phyloP scores from a whole-genome alignment of 2,329 filamentous ascomycete species.

The Colletotrichum melonis region DNA sequence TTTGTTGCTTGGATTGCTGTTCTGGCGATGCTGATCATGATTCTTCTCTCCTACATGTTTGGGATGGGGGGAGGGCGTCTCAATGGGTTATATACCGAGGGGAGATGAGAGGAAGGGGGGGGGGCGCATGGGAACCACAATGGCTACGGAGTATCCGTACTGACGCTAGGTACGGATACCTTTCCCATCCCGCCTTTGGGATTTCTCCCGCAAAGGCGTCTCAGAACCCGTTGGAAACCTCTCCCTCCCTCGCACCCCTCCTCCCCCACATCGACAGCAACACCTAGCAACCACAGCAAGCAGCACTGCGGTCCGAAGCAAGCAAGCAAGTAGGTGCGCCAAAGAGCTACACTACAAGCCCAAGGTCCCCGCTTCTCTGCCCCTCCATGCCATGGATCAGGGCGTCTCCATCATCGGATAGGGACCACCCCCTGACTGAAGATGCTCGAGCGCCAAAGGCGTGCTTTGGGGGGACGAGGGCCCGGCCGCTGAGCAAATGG shows the following conservation, averaged over 20 bases:
- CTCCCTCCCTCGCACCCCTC: not conserved
- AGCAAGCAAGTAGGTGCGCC: not conserved
- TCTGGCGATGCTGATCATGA: conserved; percentile 21
- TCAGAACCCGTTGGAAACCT: conserved; percentile 23
- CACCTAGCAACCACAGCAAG: conserved; percentile 12
- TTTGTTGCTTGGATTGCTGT: conserved; percentile 17
- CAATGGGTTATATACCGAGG: conserved; percentile 23
- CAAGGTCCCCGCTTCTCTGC: not conserved
- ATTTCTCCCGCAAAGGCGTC: conserved; percentile 10
- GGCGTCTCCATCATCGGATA: conserved; percentile 25
- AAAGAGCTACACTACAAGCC: not conserved
- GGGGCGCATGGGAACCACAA: not conserved
- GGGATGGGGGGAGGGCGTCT: not conserved
- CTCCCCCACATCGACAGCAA: conserved; percentile 9
- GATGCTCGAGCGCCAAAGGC: not conserved
- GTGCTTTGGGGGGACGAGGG: not conserved
- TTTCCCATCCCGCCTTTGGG: conserved; percentile 11
- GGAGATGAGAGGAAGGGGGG: not conserved
- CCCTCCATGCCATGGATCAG: conserved; percentile 8
- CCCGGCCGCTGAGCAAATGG: conserved; percentile 29
- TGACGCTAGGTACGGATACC: not conserved
- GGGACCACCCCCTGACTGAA: conserved; percentile 47
- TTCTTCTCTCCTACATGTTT: too few species aligned
- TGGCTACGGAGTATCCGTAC: not conserved
- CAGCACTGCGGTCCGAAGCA: not conserved